phyloP scores from a whole-genome alignment of 495 filamentous ascomycete genomes.

The Penicillium antarcticum region DNA sequence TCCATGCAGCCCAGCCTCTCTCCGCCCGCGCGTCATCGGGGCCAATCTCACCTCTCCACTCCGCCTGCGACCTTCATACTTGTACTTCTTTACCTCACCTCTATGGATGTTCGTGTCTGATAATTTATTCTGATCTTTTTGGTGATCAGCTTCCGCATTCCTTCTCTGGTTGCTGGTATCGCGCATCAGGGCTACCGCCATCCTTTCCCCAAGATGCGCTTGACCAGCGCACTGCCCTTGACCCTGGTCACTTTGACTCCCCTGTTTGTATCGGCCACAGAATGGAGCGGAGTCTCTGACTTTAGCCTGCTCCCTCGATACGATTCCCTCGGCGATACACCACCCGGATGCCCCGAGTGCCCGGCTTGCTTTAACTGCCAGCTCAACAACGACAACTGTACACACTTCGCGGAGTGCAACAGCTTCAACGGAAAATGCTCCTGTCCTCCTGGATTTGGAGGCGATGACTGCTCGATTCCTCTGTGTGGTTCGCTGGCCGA shows the following conservation, averaged over 20 bases:
- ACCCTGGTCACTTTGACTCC: conserved; percentile 24
- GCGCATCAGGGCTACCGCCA: conserved; percentile 4
- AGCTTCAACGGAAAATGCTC: conserved; percentile 84
- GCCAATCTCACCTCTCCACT: conserved; percentile 18
- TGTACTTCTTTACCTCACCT: background rate
- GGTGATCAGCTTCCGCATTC: conserved; percentile 12
- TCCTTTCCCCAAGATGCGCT: conserved; percentile 30
- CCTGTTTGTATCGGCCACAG: conserved; percentile 18
- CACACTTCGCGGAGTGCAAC: conserved; percentile 83
- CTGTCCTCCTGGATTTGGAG: conserved; percentile 88
- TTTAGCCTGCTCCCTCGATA: conserved; percentile 27
- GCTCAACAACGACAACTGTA: conserved; percentile 83
- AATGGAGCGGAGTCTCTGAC: conserved; percentile 34
- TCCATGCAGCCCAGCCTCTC: conserved; percentile 12
- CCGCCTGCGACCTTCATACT: conserved; percentile 7
- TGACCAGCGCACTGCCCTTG: conserved; percentile 22
- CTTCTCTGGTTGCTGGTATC: conserved; percentile 6
- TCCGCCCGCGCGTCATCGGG: conserved; percentile 41
- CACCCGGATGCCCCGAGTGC: conserved; percentile 54
- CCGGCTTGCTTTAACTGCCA: conserved; percentile 94
- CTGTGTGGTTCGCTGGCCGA: conserved; percentile 86
- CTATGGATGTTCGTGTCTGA: conserved; percentile 6
- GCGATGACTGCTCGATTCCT: conserved; percentile 84
- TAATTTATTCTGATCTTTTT: conserved; percentile 1
- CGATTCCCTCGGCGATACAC: conserved; percentile 55